These are phyloP conservation scores for Sesbania bispinosa DNA, from an alignment of 306 rosid species.

Conservation along the genomic window DNA sequence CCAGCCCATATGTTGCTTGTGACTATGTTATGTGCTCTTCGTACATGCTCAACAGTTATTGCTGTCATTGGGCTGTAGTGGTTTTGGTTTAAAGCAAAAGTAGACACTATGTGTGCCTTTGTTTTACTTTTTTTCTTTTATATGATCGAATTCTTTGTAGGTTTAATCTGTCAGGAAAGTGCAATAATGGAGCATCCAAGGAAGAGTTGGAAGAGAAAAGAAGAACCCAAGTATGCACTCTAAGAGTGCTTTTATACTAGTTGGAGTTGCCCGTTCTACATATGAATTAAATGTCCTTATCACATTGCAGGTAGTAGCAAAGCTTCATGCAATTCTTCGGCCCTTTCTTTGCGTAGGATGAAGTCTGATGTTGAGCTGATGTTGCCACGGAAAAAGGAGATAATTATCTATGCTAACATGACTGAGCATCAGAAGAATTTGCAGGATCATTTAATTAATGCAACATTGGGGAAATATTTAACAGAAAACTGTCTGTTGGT, in stretches of 20 bases:
- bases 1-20: neutral
- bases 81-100: neutral
- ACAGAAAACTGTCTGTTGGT: slow-evolving; percentile 40
- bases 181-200: slow-evolving; percentile 46
- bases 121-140: neutral
- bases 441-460: slow-evolving; percentile 71
- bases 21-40: slow-evolving; percentile 5
- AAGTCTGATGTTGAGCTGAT: slow-evolving; percentile 85
- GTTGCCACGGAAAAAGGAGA: slow-evolving; percentile 92
- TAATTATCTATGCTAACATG: slow-evolving; percentile 77
- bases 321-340: slow-evolving; percentile 90
- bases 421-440: slow-evolving; percentile 85
- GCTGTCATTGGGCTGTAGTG: neutral
- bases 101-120: neutral
- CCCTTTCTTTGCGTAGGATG: slow-evolving; percentile 93
- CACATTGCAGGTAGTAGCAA: slow-evolving; percentile 73
- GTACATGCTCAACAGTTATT: neutral
- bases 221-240: slow-evolving; percentile 59
- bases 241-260: slow-evolving; percentile 12
- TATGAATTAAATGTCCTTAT: slow-evolving; percentile 20
- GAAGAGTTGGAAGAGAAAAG: slow-evolving; percentile 84
- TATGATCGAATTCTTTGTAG: slow-evolving; percentile 36
- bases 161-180: slow-evolving; percentile 89
- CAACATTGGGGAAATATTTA: slow-evolving; percentile 57
- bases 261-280: neutral